Conservation (phyloP, 805 yeast genomes). For the Saturnispora sanitii region DNA sequence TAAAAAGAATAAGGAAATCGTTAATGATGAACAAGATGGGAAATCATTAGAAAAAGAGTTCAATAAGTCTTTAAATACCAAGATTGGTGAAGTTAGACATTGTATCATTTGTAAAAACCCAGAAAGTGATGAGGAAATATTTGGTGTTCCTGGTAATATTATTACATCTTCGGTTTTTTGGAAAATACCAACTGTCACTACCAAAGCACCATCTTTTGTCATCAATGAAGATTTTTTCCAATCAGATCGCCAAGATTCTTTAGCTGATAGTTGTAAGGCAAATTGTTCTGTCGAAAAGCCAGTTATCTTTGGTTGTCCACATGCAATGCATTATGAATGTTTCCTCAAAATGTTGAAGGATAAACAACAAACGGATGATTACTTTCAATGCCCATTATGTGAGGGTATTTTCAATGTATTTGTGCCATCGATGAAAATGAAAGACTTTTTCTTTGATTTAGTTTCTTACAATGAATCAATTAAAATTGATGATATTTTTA, state of each 20-base stretch:
- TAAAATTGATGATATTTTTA: not conserved
- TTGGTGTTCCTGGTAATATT: conserved; percentile 50
- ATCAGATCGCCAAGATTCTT: not conserved
- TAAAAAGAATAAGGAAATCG: not conserved
- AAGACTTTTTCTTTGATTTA: conserved; percentile 19
- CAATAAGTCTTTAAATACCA: not conserved
- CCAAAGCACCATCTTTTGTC: conserved; percentile 22
- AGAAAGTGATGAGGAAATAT: conserved; percentile 34
- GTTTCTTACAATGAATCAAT: conserved; percentile 3
- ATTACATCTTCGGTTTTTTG: conserved; percentile 40
- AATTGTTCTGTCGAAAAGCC: conserved; percentile 18
- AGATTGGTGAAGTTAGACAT: conserved; percentile 19
- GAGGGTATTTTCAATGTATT: conserved; percentile 35
- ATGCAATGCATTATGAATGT: conserved; percentile 42
- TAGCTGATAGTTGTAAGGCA: conserved; percentile 9
- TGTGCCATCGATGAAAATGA: conserved; percentile 33
- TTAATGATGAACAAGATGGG: not conserved
- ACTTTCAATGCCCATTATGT: conserved; percentile 42
- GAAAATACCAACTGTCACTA: conserved; percentile 31
- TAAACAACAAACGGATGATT: conserved; percentile 11
- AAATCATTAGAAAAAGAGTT: no score
- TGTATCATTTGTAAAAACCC: conserved; percentile 56
- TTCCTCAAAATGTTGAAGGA: conserved; percentile 26
- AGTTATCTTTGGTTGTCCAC: conserved; percentile 40
- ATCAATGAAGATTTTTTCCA: conserved; percentile 13